Base-by-base conservation (phyloP, 2,329 filamentous ascomycete genomes). In the Arthrinium phaeospermum region DNA sequence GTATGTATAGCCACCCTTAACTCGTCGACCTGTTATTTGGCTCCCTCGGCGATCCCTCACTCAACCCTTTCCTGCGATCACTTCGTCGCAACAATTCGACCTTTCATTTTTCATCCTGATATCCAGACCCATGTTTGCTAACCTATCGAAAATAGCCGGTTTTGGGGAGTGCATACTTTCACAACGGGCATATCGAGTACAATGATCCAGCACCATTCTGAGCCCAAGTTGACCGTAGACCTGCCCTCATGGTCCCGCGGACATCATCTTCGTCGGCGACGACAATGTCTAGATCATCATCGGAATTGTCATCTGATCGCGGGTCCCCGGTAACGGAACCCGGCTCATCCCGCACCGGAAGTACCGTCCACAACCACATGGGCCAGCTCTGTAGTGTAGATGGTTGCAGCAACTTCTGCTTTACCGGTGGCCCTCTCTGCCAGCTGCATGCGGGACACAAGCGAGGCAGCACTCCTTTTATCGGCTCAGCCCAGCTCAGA, bases 241-340 rank as follows among this genome's bases (percentile, higher is more conserved):
- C 57, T 64, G 57, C 57, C 19, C 34, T 10, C 34, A 64, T 64
- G 57, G 57, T 64, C 57, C 57, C 57, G 19, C 57, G 57, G 57
- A 41, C 34, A 14, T n/a, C 57, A 6, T 64, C 57, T 3, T n/a
- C 57, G 34, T 64, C 57, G 34, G 57, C 13, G 12, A 47, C 67
- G 45, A 46, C 67, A 68, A 68, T 68, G 67, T 68, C 67, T 19
- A 45, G 67, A 47, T 30, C 67, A 3, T 68, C 67, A 30, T 68
- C 67, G 22, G 67, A 45, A 19, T 30, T 46, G 24, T 68, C 45
- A 46, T 68, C 67, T 34, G 41, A 46, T 14, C 67, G n/a, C 14
- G 67, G 67, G 27, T 46, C 67, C 5, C 67, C 67, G 67, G 67
- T 68, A 41, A 68, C 67, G 8, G 30, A 41, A 19, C 67, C 67